Evolutionary conservation across 2,329 filamentous ascomycete species (phyloP).

Genomic region (Thielaviopsis punctulata): DNA sequence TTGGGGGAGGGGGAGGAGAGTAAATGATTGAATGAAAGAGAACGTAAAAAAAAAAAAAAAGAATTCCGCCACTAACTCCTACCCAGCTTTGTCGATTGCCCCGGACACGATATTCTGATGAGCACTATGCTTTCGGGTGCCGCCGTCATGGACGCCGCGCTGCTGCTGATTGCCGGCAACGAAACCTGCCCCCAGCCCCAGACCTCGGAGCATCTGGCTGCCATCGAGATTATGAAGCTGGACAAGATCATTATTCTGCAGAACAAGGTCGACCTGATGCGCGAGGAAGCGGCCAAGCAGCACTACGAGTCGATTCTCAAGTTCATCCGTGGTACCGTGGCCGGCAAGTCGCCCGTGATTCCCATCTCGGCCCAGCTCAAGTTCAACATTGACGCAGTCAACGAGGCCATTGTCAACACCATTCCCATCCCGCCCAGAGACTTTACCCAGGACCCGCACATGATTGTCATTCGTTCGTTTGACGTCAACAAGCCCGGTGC

Average conservation of each 20-base stretch:
- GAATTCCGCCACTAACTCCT: no score
- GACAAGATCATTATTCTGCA: conserved; percentile 99
- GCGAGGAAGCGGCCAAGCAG: conserved; percentile 79
- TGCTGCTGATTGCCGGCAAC: conserved; percentile 93
- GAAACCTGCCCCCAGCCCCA: conserved; percentile 97
- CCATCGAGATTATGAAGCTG: conserved; percentile 99
- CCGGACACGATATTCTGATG: conserved; percentile 99
- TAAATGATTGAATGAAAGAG: no score
- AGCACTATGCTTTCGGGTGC: conserved; percentile 99
- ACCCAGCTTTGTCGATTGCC: conserved; percentile 83
- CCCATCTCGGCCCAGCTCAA: conserved; percentile 96
- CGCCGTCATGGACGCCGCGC: conserved; percentile 96
- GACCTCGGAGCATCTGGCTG: conserved; percentile 95
- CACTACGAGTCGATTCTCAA: conserved; percentile 97
- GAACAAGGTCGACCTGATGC: conserved; percentile 98
- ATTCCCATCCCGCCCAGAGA: conserved; percentile 85
- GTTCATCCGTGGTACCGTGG: conserved; percentile 94
- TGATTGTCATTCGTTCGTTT: conserved; percentile 98
- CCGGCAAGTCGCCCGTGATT: conserved; percentile 86
- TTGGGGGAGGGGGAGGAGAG: no score
- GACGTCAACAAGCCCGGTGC: conserved; percentile 99
- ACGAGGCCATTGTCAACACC: conserved; percentile 86
- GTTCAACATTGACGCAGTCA: conserved; percentile 98
- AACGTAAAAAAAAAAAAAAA: no score
- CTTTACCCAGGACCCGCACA: conserved; percentile 82